phyloP scores from a whole-genome alignment of 75 land plant species.

The Picea sitchensis region DNA sequence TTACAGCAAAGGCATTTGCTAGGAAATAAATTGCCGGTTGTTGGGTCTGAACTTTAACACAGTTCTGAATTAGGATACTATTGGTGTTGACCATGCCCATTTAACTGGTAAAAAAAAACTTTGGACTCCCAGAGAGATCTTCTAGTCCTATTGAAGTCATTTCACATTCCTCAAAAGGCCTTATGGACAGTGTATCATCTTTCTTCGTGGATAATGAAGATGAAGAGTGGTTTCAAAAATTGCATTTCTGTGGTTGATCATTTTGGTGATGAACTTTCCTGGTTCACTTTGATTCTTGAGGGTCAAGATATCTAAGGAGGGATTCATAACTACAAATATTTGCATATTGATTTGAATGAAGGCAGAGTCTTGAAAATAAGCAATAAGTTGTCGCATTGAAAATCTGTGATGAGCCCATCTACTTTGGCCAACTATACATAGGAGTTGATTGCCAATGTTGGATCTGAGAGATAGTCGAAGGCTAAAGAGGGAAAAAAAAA shows the following conservation, averaged over 20 bases:
- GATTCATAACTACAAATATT: too few relatives aligned
- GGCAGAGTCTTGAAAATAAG: slow-evolving; percentile 39
- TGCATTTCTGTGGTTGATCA: too few relatives aligned
- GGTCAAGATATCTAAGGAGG: too few relatives aligned
- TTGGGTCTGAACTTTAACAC: too few relatives aligned
- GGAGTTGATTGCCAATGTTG: slow-evolving; percentile 52
- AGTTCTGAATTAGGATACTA: slow-evolving; percentile 6
- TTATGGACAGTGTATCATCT: not conserved
- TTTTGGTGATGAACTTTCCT: too few relatives aligned
- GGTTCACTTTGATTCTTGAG: too few relatives aligned
- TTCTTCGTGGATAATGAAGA: slow-evolving; percentile 23
- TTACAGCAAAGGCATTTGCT: too few relatives aligned
- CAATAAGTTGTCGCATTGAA: slow-evolving; percentile 34
- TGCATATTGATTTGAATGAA: slow-evolving; percentile 55
- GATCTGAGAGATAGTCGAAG: slow-evolving; percentile 66
- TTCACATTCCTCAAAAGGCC: not conserved
- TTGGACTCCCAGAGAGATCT: not conserved
- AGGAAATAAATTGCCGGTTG: too few relatives aligned
- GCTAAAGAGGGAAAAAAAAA: slow-evolving; percentile 37
- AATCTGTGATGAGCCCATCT: slow-evolving; percentile 79
- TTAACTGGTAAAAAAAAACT: not conserved
- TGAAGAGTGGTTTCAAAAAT: slow-evolving; percentile 21
- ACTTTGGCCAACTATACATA: slow-evolving; percentile 32
- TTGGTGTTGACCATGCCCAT: slow-evolving; percentile 1
- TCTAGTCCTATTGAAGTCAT: not conserved